Evolutionary conservation across 1,139 yeast species (phyloP).

Genomic region (Magnusiomyces sp.): DNA sequence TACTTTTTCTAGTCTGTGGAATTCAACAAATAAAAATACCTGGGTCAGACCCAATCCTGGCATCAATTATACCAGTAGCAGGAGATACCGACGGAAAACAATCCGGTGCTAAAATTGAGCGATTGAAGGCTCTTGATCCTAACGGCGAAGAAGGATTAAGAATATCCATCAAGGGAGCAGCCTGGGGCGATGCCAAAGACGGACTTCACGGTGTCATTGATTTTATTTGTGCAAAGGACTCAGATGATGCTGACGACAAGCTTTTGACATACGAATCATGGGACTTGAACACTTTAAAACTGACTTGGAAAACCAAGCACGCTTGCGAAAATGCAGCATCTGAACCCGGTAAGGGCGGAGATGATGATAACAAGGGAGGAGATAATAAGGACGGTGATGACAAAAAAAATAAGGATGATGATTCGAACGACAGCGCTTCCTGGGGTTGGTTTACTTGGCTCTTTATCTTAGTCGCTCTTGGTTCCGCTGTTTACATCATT

Average conservation of each 20-base stretch:
- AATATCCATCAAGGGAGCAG: conserved; percentile 45
- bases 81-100: conserved; percentile 26
- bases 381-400: conserved; percentile 26
- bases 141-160: conserved; percentile 36
- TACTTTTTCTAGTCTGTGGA: conserved; percentile 37
- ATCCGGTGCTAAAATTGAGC: conserved; percentile 20
- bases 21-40: conserved; percentile 37
- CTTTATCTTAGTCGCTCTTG: conserved; percentile 46
- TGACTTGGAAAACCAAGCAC: conserved; percentile 33
- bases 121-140: conserved; percentile 15
- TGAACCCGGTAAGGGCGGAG: conserved; percentile 8
- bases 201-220: conserved; percentile 44
- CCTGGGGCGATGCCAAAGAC: conserved; percentile 55
- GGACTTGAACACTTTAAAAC: conserved; percentile 28
- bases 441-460: conserved; percentile 36
- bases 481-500: conserved; percentile 61
- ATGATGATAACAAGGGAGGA: conserved; percentile 8
- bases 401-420: not conserved
- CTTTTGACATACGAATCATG: conserved; percentile 27
- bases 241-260: conserved; percentile 31
- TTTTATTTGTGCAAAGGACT: conserved; percentile 43
- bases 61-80: conserved; percentile 50
- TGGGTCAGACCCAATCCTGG: conserved; percentile 36
- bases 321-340: conserved; percentile 22
- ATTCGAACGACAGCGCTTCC: conserved; percentile 12